Conservation (phyloP, 768 basidiomycete genomes). For the Crassisporium funariophilum region DNA sequence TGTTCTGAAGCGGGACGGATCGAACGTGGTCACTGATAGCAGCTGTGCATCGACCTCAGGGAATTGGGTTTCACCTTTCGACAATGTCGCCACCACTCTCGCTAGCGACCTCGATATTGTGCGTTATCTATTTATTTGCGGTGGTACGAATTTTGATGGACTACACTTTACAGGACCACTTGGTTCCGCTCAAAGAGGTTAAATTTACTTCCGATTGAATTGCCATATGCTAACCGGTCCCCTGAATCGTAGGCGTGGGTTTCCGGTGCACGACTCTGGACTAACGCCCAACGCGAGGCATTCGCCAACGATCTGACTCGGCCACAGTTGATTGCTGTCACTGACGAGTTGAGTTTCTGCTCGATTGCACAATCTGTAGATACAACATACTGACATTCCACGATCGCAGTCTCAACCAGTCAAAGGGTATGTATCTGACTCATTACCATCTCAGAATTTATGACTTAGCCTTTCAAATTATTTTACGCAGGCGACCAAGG, state of each 20-base stretch:
- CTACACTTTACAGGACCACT: constrained; percentile 41
- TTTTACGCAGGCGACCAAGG: constrained; percentile 42
- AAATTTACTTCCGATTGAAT: too few species aligned
- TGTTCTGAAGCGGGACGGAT: constrained; percentile 48
- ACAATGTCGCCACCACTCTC: constrained; percentile 43
- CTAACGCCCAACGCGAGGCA: constrained; percentile 47
- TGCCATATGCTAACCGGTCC: too few species aligned
- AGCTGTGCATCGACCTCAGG: constrained; percentile 49
- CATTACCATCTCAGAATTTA: constrained; percentile 2
- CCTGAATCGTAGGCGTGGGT: too few species aligned
- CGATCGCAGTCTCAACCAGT: constrained; percentile 43
- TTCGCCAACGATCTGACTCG: constrained; percentile 58
- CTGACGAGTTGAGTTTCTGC: constrained; percentile 40
- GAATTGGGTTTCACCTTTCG: constrained; percentile 54
- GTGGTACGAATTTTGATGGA: background rate
- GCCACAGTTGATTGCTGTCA: constrained; percentile 56
- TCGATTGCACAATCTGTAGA: background rate
- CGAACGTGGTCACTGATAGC: constrained; percentile 41
- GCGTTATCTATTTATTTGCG: constrained; percentile 20
- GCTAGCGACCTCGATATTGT: constrained; percentile 56
- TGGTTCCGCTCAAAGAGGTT: constrained; percentile 59
- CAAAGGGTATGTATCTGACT: constrained; percentile 39
- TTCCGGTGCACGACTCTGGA: constrained; percentile 56
- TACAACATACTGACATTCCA: background rate
- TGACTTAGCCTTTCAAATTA: background rate